These are phyloP conservation scores for Cordyceps cateniannulata DNA, from an alignment of 2,329 filamentous ascomycete genomes.

Conservation along the genomic window DNA sequence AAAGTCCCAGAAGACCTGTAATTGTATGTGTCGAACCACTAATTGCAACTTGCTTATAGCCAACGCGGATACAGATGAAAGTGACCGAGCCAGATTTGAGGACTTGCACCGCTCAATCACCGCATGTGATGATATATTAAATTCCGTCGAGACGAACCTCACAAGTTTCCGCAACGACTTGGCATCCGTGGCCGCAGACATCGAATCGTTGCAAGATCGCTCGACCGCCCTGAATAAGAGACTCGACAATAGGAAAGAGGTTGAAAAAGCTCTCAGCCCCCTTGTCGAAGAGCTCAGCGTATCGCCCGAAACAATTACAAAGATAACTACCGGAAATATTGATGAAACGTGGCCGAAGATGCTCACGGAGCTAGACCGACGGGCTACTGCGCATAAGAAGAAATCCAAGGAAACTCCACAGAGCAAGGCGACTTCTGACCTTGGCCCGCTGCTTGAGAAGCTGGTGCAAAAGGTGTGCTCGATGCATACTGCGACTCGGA, in stretches of 20 bases:
- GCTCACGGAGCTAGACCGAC: constrained; percentile 75
- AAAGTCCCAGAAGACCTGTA: constrained; percentile 53
- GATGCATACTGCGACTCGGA: not conserved
- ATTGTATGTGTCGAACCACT: constrained; percentile 50
- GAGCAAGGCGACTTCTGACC: constrained; percentile 73
- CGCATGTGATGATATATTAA: constrained; percentile 87
- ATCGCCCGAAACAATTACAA: constrained; percentile 73
- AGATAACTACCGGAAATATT: constrained; percentile 81
- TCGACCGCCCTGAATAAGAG: constrained; percentile 78
- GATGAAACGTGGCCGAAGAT: constrained; percentile 85
- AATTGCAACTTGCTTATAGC: not conserved
- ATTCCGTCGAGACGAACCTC: constrained; percentile 87
- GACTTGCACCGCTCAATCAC: constrained; percentile 83
- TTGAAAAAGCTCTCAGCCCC: constrained; percentile 81
- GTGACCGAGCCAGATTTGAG: constrained; percentile 78
- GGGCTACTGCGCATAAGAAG: constrained; percentile 64
- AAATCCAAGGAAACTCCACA: constrained; percentile 54
- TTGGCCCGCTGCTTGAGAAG: constrained; percentile 78
- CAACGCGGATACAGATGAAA: constrained; percentile 53
- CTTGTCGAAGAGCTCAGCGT: constrained; percentile 89
- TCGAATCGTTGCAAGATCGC: constrained; percentile 83
- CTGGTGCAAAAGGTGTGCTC: constrained; percentile 66
- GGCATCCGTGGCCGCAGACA: constrained; percentile 86
- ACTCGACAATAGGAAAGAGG: constrained; percentile 80
- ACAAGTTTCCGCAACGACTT: constrained; percentile 91